Percentiles rank a stretch among this genome's conserved stretches.
Evolutionary conservation across 1,284 basidiomycete genomes (phyloP).

Genomic region (Ceratobasidium sp.): DNA sequence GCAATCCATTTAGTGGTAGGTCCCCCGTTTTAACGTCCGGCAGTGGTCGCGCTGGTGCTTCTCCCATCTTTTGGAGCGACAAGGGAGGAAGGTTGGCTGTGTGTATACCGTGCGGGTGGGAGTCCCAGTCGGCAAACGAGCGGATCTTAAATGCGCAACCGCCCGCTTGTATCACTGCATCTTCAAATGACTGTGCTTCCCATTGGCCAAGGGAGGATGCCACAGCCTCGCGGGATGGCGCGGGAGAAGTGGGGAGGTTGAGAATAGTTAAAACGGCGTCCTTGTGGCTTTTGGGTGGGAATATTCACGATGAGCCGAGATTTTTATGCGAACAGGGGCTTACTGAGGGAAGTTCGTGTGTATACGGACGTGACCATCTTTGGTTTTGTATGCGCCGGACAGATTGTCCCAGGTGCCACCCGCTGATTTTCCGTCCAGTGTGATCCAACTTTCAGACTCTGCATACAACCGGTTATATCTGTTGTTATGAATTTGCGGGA

Average conservation of each 20-base stretch:
- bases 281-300: conserved; percentile 61
- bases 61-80: conserved; percentile 62
- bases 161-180: conserved; percentile 60
- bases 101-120: conserved; percentile 63
- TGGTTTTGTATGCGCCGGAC: conserved; percentile 68
- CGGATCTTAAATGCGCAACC: conserved; percentile 69
- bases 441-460: conserved; percentile 68
- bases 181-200: conserved; percentile 67
- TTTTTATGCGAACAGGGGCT: conserved; percentile 48
- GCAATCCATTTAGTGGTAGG: conserved; percentile 64
- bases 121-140: conserved; percentile 66
- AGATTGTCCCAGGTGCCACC: conserved; percentile 64
- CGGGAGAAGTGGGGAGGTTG: conserved; percentile 55
- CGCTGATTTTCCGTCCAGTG: conserved; percentile 59
- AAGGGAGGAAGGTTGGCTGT: conserved; percentile 61
- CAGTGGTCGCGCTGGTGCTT: conserved; percentile 59
- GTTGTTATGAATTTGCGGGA: neutral
- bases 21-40: conserved; percentile 41
- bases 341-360: conserved; percentile 77
- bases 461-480: conserved; percentile 12
- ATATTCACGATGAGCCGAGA: neutral
- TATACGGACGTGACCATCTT: conserved; percentile 65
- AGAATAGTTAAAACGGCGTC: conserved; percentile 66
- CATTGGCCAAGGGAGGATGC: conserved; percentile 61
- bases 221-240: conserved; percentile 56